phyloP scores from a whole-genome alignment of 2,329 filamentous ascomycete species.

The Didymella lethalis region DNA sequence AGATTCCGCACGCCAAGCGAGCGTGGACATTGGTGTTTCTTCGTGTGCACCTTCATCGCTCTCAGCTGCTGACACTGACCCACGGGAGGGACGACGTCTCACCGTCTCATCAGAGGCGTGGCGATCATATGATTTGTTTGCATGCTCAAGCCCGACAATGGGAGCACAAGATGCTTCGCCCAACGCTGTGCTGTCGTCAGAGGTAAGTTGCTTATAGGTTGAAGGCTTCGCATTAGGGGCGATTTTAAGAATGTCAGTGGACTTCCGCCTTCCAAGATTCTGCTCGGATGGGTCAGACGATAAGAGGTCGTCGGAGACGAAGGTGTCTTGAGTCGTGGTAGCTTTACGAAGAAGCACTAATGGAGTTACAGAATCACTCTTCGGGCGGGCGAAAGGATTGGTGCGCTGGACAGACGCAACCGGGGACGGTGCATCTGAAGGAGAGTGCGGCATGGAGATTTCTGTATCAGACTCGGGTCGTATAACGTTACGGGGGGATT shows the following conservation, averaged over 20 bases:
- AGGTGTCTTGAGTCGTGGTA: background rate
- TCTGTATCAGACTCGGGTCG: slow-evolving; percentile 9
- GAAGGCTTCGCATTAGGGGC: slow-evolving; percentile 15
- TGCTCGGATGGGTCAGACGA: background rate
- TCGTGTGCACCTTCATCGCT: slow-evolving; percentile 22
- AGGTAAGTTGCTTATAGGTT: slow-evolving; percentile 6
- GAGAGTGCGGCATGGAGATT: slow-evolving; percentile 16
- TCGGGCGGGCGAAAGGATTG: slow-evolving; percentile 22
- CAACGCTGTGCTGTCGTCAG: slow-evolving; percentile 5
- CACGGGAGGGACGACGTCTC: slow-evolving; percentile 24
- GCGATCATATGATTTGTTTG: slow-evolving; percentile 5
- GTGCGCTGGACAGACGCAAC: slow-evolving; percentile 16
- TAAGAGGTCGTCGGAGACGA: background rate
- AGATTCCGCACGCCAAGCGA: slow-evolving; percentile 26
- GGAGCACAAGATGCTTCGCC: slow-evolving; percentile 6
- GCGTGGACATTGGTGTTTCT: background rate
- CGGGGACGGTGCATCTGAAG: slow-evolving; percentile 19
- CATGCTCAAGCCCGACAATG: slow-evolving; percentile 8
- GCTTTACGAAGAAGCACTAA: slow-evolving; percentile 20
- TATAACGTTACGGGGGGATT: background rate
- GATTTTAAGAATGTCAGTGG: background rate
- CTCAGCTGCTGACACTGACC: slow-evolving; percentile 31
- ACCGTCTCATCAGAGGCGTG: slow-evolving; percentile 25
- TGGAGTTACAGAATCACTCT: slow-evolving; percentile 12
- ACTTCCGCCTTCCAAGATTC: background rate